phyloP scores from a whole-genome alignment of 305 asterid species.

The Fraxinus greggii region DNA sequence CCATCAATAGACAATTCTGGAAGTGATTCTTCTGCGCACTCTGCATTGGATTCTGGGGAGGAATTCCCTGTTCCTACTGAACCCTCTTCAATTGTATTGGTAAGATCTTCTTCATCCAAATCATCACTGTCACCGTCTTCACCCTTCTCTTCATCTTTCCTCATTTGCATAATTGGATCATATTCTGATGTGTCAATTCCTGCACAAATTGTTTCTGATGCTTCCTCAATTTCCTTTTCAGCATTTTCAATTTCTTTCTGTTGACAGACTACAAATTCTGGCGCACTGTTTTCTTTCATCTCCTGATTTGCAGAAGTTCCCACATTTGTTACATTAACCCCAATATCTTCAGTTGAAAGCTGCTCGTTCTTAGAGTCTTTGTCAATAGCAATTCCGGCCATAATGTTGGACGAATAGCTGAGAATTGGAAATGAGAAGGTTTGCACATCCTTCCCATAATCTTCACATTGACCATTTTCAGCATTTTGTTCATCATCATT shows the following conservation, averaged over 20 bases:
- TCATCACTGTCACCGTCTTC: not conserved
- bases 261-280: slow-evolving; percentile 17
- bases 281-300: slow-evolving; percentile 5
- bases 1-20: slow-evolving; percentile 15
- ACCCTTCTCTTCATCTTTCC: slow-evolving; percentile 8
- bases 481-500: not conserved
- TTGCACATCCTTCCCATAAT: not conserved
- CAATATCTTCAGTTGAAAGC: slow-evolving; percentile 2
- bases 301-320: not conserved
- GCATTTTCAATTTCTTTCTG: not conserved
- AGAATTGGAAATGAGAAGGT: not conserved
- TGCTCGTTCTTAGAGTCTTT: not conserved
- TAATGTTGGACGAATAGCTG: not conserved
- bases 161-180: slow-evolving; percentile 5
- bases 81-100: slow-evolving; percentile 31
- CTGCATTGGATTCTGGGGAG: slow-evolving; percentile 38
- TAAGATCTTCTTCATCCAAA: slow-evolving; percentile 11
- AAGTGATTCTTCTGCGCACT: slow-evolving; percentile 32
- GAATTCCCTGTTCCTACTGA: slow-evolving; percentile 38
- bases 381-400: not conserved
- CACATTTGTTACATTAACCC: slow-evolving; percentile 5
- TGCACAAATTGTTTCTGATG: not conserved
- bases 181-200: slow-evolving; percentile 9
- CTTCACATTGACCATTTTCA: slow-evolving; percentile 1
- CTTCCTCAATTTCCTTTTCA: slow-evolving; percentile 6